A percentile compares a stretch with the other conserved stretches of the same genome.
Evolutionary conservation across 441 rosid genomes (phyloP).

Genomic region (Euphorbia schlechtendalii): DNA sequence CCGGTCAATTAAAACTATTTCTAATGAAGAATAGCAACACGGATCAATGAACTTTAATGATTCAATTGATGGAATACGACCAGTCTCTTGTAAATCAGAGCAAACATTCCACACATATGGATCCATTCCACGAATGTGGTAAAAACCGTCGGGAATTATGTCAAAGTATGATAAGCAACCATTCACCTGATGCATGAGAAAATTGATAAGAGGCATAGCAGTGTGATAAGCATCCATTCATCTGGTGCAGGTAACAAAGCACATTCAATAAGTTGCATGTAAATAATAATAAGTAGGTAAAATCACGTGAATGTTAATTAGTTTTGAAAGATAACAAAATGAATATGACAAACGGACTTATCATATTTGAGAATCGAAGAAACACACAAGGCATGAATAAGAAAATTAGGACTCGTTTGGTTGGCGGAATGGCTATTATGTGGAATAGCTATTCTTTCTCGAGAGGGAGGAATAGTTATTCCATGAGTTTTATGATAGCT

Average conservation of each 20-base stretch:
- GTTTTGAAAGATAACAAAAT: not conserved
- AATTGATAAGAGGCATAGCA: constrained; percentile 13
- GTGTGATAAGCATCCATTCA: constrained; percentile 88
- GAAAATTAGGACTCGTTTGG: not conserved
- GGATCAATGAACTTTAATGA: constrained; percentile 75
- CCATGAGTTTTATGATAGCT: too few relatives aligned
- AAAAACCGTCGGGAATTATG: constrained; percentile 96
- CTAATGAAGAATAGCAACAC: constrained; percentile 46
- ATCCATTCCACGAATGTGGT: constrained; percentile 79
- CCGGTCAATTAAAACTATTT: constrained; percentile 74
- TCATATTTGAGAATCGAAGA: not conserved
- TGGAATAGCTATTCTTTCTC: too few relatives aligned
- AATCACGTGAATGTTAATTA: not conserved
- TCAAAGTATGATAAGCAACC: constrained; percentile 89
- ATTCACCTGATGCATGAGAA: constrained; percentile 59
- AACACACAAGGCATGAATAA: not conserved
- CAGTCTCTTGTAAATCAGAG: constrained; percentile 72
- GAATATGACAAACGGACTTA: not conserved
- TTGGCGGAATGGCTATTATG: too few relatives aligned
- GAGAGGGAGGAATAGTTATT: too few relatives aligned
- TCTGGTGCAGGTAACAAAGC: constrained; percentile 33
- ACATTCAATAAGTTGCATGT: constrained; percentile 2
- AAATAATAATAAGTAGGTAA: not conserved
- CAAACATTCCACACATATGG: constrained; percentile 91
- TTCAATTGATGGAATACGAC: constrained; percentile 85